These are phyloP conservation scores for Penicillium verhagenii DNA, from an alignment of 495 filamentous ascomycete genomes.

Conservation along the genomic window DNA sequence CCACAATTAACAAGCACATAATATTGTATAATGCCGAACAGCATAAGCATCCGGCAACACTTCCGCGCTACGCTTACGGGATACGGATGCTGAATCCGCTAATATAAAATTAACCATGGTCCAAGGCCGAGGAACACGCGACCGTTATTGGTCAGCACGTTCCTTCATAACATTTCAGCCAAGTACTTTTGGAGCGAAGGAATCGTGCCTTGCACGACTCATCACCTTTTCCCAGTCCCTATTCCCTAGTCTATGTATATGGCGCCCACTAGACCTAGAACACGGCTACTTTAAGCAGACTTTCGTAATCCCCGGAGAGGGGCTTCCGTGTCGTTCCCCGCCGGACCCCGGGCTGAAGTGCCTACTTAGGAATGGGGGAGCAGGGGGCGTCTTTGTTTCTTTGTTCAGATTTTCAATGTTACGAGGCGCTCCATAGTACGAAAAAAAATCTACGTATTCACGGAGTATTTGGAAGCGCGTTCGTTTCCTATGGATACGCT, in stretches of 20 bases:
- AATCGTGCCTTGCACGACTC: conserved; percentile 10
- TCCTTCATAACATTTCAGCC: conserved; percentile 22
- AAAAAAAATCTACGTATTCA: too few species aligned
- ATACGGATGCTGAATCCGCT: too few species aligned
- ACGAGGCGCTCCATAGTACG: background rate
- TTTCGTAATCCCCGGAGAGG: too few species aligned
- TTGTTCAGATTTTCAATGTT: too few species aligned
- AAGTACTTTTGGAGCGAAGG: conserved; percentile 9
- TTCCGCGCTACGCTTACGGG: conserved; percentile 16
- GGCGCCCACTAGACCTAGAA: conserved; percentile 12
- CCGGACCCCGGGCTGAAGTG: background rate
- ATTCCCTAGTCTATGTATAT: conserved; percentile 13
- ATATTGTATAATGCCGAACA: conserved; percentile 6
- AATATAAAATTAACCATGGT: background rate
- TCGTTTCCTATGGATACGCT: too few species aligned
- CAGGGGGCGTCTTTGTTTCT: background rate
- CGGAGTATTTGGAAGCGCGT: background rate
- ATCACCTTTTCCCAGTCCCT: conserved; percentile 5
- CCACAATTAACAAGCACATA: conserved; percentile 4
- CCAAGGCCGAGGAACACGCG: background rate
- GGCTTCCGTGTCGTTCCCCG: background rate
- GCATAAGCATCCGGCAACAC: conserved; percentile 9
- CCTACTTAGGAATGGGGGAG: background rate
- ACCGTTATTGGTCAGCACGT: conserved; percentile 15
- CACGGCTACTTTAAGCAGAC: conserved; percentile 10